phyloP scores from a whole-genome alignment of 2,329 filamentous ascomycete genomes.

The Ophiostoma himal-ulmi region DNA sequence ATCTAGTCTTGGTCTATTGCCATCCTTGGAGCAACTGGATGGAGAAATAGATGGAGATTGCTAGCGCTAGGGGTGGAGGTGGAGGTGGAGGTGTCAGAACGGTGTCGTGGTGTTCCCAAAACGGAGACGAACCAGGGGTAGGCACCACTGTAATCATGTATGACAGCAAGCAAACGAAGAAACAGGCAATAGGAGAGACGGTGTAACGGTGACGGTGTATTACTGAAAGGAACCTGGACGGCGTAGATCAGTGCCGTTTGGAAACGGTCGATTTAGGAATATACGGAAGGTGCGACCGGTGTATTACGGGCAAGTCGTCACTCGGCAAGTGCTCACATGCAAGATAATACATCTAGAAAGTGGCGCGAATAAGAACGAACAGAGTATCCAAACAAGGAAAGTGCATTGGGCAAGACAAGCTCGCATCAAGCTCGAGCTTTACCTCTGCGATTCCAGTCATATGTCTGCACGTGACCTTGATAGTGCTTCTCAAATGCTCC shows the following conservation, averaged over 20 bases:
- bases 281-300: neutral
- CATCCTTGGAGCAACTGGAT: neutral
- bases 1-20: too few species aligned
- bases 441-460: neutral
- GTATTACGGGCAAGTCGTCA: neutral
- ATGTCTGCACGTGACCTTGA: neutral
- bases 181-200: neutral
- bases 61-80: neutral
- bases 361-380: too few species aligned
- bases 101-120: neutral
- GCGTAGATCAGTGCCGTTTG: neutral
- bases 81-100: neutral
- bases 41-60: neutral
- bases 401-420: neutral
- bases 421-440: neutral
- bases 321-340: neutral
- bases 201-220: neutral
- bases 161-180: neutral
- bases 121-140: conserved; percentile 7
- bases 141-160: neutral
- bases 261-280: neutral
- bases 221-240: neutral
- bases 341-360: too few species aligned
- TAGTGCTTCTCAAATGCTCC: neutral
- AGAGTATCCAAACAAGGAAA: neutral